Base-by-base conservation (phyloP, 192 early-diverging fungal species). In the Dissophora globulifera region DNA sequence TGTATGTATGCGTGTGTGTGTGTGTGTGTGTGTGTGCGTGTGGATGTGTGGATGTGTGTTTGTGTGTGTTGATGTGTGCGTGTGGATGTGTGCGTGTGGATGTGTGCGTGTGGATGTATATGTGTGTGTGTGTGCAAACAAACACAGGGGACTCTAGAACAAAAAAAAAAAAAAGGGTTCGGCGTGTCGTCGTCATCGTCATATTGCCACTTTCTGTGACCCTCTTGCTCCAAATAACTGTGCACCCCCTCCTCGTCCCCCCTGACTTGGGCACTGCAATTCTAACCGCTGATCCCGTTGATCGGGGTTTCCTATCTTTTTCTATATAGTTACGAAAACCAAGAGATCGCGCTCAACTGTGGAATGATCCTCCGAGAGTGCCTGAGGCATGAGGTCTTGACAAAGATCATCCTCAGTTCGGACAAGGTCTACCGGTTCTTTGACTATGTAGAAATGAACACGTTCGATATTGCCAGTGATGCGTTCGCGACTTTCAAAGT, bases 401-500 rank as follows among this genome's bases (percentile, higher is more conserved):
- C 95, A 60, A 91, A 92, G 64, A 87, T 93, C 43, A 85, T 97
- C 30, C 81, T 98, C 48, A 88, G 91, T 60, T 91, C 93, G 20
- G 86, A 85, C 23, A 87, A 93, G 64, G 98, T 99, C 65, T 96
- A 95, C 85, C 89, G 90, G 62, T 96, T 99, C 49, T 98, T 98
- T 63, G 84, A 85, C 19, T 99, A 98, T 78, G 97, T 99, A 13
- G 97, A 99, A 79, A 85, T 95, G 63, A 91, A 91, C 55, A 98
- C 95, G 17, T 99, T 99, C 86, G 98, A 99, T 86, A 94, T 97
- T 42, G 95, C 98, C 29, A 95, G 93, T 40, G 98, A 99, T 80
- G 98, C 98, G 7, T 99, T 98, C 80, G 94, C 93, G 17, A 97
- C 94, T 40, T 99, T 99, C 81, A 97, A 96, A 81, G 89, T 91